Percentiles rank a stretch among this genome's conserved stretches.
These are phyloP conservation scores for Erysiphe pulchra DNA, from an alignment of 2,329 filamentous ascomycete genomes.

Conservation along the genomic window DNA sequence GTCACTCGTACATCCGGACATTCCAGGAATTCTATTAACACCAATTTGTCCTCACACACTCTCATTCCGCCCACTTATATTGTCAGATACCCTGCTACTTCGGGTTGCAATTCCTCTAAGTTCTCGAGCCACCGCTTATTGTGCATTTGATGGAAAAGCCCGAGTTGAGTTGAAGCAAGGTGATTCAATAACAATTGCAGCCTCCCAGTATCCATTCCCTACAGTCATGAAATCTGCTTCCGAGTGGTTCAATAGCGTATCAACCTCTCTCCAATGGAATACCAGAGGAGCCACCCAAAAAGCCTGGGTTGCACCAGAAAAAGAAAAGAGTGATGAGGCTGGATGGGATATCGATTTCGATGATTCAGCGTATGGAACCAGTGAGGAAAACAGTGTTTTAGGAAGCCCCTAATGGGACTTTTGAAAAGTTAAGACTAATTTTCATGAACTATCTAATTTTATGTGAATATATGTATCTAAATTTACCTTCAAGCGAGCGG, in stretches of 20 bases:
- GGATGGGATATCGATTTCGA: constrained; percentile 95
- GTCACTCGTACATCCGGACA: constrained; percentile 85
- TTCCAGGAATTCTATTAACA: constrained; percentile 85
- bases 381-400: constrained; percentile 43
- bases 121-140: constrained; percentile 83
- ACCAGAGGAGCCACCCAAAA: constrained; percentile 80
- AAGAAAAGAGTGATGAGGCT: constrained; percentile 22
- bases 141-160: constrained; percentile 91
- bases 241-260: constrained; percentile 95
- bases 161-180: constrained; percentile 80
- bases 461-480: no score
- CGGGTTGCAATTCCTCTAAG: constrained; percentile 65
- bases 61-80: constrained; percentile 91
- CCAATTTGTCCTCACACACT: constrained; percentile 95
- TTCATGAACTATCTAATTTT: no score
- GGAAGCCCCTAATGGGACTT: constrained; percentile 25
- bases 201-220: constrained; percentile 89
- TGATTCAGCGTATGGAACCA: constrained; percentile 45
- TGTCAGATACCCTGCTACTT: constrained; percentile 81
- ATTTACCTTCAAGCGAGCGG: no score
- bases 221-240: constrained; percentile 73
- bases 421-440: no score
- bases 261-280: constrained; percentile 83
- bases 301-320: constrained; percentile 33
- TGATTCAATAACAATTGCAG: constrained; percentile 87